Conservation (phyloP, 768 basidiomycete genomes). For the Leccinellum albellum region DNA sequence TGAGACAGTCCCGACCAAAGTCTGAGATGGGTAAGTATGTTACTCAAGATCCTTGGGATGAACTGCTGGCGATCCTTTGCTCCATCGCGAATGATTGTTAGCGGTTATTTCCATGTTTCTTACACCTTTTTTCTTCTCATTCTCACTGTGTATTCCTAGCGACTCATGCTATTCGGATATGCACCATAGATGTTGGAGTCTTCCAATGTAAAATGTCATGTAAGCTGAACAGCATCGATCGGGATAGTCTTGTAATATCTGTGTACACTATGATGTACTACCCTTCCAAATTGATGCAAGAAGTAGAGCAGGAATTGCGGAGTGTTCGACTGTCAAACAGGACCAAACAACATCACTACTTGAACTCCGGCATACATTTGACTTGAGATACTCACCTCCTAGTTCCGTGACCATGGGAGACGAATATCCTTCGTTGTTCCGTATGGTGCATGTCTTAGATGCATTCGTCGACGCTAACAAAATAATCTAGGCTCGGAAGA, state of each 20-base stretch:
- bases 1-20: constrained; percentile 7
- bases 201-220: not conserved
- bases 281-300: not conserved
- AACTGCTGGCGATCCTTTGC: constrained; percentile 34
- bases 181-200: not conserved
- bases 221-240: not conserved
- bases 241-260: not conserved
- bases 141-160: constrained; percentile 1
- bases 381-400: not conserved
- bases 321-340: constrained; percentile 16
- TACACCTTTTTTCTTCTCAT: constrained; percentile 1
- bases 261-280: not conserved
- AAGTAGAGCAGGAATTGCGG: too few species aligned
- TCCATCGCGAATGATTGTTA: constrained; percentile 28
- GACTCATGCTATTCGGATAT: constrained; percentile 3
- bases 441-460: constrained; percentile 36
- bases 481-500: constrained; percentile 76
- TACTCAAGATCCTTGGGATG: constrained; percentile 25
- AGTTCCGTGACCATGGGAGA: constrained; percentile 51
- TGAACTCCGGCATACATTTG: not conserved
- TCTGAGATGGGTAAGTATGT: constrained; percentile 9
- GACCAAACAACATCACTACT: constrained; percentile 12
- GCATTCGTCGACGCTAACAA: constrained; percentile 3
- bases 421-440: constrained; percentile 82
- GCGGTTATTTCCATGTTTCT: constrained; percentile 29